A percentile compares a stretch with the other conserved stretches of the same genome.
phyloP scores from a whole-genome alignment of 2,329 filamentous ascomycete species.

The Amauroascus niger region DNA sequence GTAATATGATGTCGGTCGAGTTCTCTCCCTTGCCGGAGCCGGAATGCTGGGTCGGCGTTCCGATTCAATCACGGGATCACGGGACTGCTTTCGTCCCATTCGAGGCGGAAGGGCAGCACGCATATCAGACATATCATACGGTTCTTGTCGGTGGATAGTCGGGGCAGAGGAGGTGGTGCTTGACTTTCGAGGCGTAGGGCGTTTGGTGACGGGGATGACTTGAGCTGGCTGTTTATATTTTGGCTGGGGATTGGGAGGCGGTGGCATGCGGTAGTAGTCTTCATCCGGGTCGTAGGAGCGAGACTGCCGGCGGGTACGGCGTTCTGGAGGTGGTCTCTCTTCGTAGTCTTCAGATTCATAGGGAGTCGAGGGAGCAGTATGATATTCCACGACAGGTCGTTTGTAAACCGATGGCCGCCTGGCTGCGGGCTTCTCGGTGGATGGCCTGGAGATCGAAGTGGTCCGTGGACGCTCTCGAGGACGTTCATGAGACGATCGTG shows the following conservation, averaged over 20 bases:
- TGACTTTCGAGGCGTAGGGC: slow-evolving; percentile 24
- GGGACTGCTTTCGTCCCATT: slow-evolving; percentile 25
- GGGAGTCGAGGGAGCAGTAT: slow-evolving; percentile 22
- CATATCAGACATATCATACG: slow-evolving; percentile 30
- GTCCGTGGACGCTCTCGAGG: slow-evolving; percentile 21
- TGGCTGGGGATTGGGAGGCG: slow-evolving; percentile 24
- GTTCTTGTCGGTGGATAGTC: slow-evolving; percentile 25
- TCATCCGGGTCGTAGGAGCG: slow-evolving; percentile 29
- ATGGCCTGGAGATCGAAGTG: slow-evolving; percentile 28
- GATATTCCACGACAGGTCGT: slow-evolving; percentile 28
- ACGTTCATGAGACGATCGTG: slow-evolving; percentile 9
- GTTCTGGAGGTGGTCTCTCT: slow-evolving; percentile 21
- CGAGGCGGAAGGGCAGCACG: slow-evolving; percentile 25
- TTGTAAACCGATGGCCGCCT: slow-evolving; percentile 31
- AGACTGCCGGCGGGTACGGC: slow-evolving; percentile 25
- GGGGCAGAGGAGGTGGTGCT: slow-evolving; percentile 25
- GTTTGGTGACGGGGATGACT: slow-evolving; percentile 28
- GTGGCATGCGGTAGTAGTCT: slow-evolving; percentile 37
- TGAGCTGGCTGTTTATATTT: slow-evolving; percentile 25
- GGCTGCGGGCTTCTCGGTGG: slow-evolving; percentile 24
- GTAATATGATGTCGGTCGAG: slow-evolving; percentile 29
- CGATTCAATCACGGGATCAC: slow-evolving; percentile 23
- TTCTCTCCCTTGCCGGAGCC: slow-evolving; percentile 19
- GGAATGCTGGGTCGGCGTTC: slow-evolving; percentile 29
- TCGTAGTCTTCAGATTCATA: slow-evolving; percentile 19